These are phyloP conservation scores for Funneliformis geosporum DNA, from an alignment of 192 early-diverging fungal genomes.

Conservation along the genomic window DNA sequence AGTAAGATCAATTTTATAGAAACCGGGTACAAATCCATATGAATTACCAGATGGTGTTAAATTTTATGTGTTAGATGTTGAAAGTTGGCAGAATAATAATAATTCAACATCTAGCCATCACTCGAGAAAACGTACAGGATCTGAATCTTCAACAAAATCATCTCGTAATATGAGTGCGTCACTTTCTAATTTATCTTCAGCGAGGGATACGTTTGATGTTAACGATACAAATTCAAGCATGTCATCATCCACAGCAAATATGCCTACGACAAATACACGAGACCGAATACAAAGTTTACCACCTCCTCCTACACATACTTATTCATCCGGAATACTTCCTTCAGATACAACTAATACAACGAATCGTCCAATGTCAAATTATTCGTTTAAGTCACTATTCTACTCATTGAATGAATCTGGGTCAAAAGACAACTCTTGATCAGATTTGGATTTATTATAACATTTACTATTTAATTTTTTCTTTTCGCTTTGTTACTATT, in stretches of 20 bases:
- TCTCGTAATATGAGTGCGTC: neutral
- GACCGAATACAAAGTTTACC: neutral
- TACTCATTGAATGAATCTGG: neutral
- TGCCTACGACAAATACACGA: neutral
- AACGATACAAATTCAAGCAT: neutral
- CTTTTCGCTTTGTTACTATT: neutral
- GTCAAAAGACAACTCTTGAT: neutral
- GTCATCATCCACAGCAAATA: neutral
- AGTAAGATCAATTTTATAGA: slow-evolving; percentile 8
- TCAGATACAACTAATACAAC: neutral
- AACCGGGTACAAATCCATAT: slow-evolving; percentile 46
- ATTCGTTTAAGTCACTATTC: neutral
- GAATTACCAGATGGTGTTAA: slow-evolving; percentile 53
- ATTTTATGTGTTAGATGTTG: slow-evolving; percentile 54
- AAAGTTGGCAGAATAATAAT: slow-evolving; percentile 39
- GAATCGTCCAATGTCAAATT: neutral
- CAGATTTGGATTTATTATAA: neutral
- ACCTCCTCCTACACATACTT: neutral
- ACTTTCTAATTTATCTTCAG: neutral
- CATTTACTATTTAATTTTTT: neutral
- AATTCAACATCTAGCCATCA: neutral
- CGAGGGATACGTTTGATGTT: neutral
- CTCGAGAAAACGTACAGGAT: neutral
- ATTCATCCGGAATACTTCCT: neutral
- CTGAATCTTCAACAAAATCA: neutral